phyloP scores from a whole-genome alignment of 2,329 filamentous ascomycete genomes.

The Didymella sp. region DNA sequence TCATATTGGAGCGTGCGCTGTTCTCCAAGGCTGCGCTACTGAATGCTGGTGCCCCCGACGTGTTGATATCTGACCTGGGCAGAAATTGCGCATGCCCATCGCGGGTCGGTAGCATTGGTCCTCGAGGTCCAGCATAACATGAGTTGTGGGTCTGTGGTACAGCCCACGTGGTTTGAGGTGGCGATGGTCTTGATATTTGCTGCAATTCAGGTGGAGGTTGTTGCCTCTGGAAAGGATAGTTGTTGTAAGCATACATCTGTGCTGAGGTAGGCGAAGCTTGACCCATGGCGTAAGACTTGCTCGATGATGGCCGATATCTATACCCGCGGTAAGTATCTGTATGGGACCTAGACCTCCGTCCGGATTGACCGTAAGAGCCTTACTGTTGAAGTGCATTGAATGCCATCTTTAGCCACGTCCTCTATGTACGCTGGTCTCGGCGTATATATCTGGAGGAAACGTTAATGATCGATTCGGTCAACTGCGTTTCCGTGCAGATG shows the following conservation, averaged over 20 bases:
- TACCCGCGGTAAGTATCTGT: slow-evolving; percentile 34
- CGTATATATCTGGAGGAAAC: slow-evolving; percentile 26
- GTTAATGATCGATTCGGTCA: slow-evolving; percentile 39
- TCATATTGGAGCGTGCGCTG: slow-evolving; percentile 7
- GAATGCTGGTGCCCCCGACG: slow-evolving; percentile 35
- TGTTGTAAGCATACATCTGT: slow-evolving; percentile 49
- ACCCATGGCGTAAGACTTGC: slow-evolving; percentile 43
- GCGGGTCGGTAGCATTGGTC: slow-evolving; percentile 28
- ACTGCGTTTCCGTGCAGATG: slow-evolving; percentile 24
- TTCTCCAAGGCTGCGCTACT: slow-evolving; percentile 31
- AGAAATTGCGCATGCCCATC: slow-evolving; percentile 38
- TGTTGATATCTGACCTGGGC: slow-evolving; percentile 32
- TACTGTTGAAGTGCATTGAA: slow-evolving; percentile 53
- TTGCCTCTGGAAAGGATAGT: slow-evolving; percentile 35
- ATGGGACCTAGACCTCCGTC: background rate
- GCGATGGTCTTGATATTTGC: slow-evolving; percentile 42
- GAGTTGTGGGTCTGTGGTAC: slow-evolving; percentile 44
- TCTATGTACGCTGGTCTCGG: slow-evolving; percentile 36
- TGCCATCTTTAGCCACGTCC: slow-evolving; percentile 49
- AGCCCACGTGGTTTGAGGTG: slow-evolving; percentile 45
- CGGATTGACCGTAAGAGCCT: slow-evolving; percentile 25
- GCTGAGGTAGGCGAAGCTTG: slow-evolving; percentile 40
- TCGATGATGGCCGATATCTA: slow-evolving; percentile 49
- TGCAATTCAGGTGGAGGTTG: slow-evolving; percentile 32
- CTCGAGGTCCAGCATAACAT: slow-evolving; percentile 40